Base-by-base conservation (phyloP, 495 filamentous ascomycete genomes). In the Amniculicola lignicola region DNA sequence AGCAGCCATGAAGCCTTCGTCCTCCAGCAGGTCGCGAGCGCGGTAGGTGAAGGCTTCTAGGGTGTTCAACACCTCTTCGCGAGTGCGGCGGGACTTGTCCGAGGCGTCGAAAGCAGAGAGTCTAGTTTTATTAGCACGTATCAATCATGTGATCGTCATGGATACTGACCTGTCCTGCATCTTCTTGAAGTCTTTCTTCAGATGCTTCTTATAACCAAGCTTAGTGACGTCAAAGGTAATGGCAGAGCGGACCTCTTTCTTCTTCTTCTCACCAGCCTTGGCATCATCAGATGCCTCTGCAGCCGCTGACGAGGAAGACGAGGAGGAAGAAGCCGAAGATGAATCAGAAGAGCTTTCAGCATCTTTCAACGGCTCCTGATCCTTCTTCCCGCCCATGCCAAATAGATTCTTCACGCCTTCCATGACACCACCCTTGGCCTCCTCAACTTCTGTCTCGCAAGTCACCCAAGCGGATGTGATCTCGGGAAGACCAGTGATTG, bases 401-500 rank as follows among this genome's bases (percentile, higher is more conserved):
- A 98, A 92, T 54, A 95, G 82, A 50, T 86, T 89, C 75, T 99
- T 99, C 66, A 97, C 87, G 35, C 88, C 88, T 61, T 96, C 94
- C 31, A 91, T 82, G 25, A 97, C 78, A 43, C 87, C 83, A 19
- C 82, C 87, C 65, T 87, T 87, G 73, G 89, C 91, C 51, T 85
- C 83, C 10, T 70, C 57, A 4, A 74, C 78, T 31, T 84, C 80
- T 33, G 87, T 79, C 68, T 92, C 88, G 62, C 93, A 99, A 70
- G 91, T 90, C 5, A 93, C 85, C 49, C 80, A 80, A 22, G 86
- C 87, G 58, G 79, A 78, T 25, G 80, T 69, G 39, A 97, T 81
- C 49, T 89, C 88, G 3, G 93, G 90, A 57, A 93, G 81, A n/a
- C 90, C 92, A 61, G 90, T 77, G 29, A 85, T 77, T 40, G 79